Evolutionary conservation across 208 protist genomes (phyloP).

Genomic region (Crithidia bombi): DNA sequence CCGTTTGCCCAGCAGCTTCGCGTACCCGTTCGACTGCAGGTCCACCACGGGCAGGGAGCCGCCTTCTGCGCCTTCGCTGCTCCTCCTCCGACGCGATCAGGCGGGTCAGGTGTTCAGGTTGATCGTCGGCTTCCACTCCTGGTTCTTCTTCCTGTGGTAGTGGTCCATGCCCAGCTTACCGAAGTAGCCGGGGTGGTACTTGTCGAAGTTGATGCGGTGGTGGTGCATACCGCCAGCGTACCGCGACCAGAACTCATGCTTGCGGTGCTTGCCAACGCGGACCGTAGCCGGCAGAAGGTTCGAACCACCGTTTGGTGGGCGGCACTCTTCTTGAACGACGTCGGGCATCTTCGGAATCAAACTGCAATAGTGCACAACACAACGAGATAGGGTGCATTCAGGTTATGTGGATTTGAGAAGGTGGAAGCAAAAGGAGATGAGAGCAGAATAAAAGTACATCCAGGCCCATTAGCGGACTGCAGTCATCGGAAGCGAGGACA

Average conservation of each 20-base stretch:
- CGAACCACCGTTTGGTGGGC: too few relatives aligned
- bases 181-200: slow-evolving; percentile 99
- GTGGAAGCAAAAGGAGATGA: too few relatives aligned
- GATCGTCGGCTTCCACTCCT: slow-evolving; percentile 95
- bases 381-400: background rate
- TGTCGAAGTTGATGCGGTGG: slow-evolving; percentile 99
- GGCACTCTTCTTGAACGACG: slow-evolving; percentile 17
- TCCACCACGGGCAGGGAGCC: slow-evolving; percentile 98
- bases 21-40: slow-evolving; percentile 95
- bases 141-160: slow-evolving; percentile 95
- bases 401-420: too few relatives aligned
- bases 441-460: background rate
- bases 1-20: slow-evolving; percentile 99
- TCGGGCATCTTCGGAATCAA: slow-evolving; percentile 30
- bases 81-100: slow-evolving; percentile 96
- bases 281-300: slow-evolving; percentile 93
- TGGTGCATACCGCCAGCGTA: slow-evolving; percentile 99
- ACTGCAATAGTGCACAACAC: background rate
- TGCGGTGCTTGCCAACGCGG: slow-evolving; percentile 99
- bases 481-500: too few relatives aligned
- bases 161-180: slow-evolving; percentile 99
- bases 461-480: too few relatives aligned
- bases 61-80: slow-evolving; percentile 79
- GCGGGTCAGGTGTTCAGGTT: slow-evolving; percentile 99
- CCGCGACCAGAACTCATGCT: slow-evolving; percentile 99